phyloP scores from a whole-genome alignment of 2,329 filamentous ascomycete genomes.

The Xylaria sp. region DNA sequence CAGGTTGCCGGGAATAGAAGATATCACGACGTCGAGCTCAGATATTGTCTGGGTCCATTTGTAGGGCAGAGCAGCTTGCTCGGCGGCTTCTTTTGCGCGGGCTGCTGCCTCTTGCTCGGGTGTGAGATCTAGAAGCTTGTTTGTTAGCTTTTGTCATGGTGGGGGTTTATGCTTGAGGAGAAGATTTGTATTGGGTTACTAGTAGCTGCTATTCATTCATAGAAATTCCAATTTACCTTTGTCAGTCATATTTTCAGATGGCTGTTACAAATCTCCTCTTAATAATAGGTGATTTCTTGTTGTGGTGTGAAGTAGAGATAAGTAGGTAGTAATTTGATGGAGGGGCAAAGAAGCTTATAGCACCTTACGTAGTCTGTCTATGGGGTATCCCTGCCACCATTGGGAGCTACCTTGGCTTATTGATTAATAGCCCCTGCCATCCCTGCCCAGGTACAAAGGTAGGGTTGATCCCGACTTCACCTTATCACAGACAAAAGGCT shows the following conservation, averaged over 20 bases:
- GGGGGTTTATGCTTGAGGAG: slow-evolving; percentile 8
- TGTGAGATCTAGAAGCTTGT: slow-evolving; percentile 51
- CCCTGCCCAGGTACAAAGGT: not conserved
- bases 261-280: not conserved
- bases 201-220: not conserved
- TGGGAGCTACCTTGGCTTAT: no score
- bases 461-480: not conserved
- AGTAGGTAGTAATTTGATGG: not conserved
- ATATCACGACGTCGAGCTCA: slow-evolving; percentile 80
- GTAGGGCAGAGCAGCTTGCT: slow-evolving; percentile 92
- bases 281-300: not conserved
- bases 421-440: no score
- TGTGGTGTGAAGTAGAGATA: not conserved
- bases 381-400: not conserved
- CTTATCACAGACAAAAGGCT: not conserved
- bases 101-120: slow-evolving; percentile 64
- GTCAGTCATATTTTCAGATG: slow-evolving; percentile 32
- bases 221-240: slow-evolving; percentile 19
- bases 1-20: slow-evolving; percentile 76
- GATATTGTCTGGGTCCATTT: slow-evolving; percentile 95
- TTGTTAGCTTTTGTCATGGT: slow-evolving; percentile 15
- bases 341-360: slow-evolving; percentile 11
- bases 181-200: not conserved
- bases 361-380: not conserved
- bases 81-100: slow-evolving; percentile 75